Base-by-base conservation (phyloP, 768 basidiomycete genomes). In the Strobilomyces dryophilus region DNA sequence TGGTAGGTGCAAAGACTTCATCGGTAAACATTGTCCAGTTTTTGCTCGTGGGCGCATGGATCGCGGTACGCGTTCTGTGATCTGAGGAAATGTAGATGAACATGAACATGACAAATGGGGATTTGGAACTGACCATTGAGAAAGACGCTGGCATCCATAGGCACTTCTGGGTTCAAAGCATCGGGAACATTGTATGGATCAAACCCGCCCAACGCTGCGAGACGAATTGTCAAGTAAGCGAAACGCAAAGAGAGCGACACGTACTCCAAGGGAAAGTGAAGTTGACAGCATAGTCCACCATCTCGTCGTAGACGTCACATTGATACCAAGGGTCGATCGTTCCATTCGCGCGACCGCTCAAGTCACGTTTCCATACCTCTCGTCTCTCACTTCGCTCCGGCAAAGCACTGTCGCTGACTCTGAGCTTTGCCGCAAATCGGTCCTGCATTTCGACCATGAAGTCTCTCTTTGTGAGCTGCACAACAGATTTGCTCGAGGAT, bases 21-120 rank as follows among this genome's bases (percentile, higher is more conserved):
- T 57, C 37, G 44, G 67, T 63, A 27, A 57, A 47, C 12, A 58
- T 45, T 1, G 29, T n/a, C 77, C 78, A 79, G 34, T 79, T 62
- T 59, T 79, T 80, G 64, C 79, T 86, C 5, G 76, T 79, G 3
- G 87, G 86, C 1, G 85, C 86, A 64, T 89, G 86, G 21, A 89
- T 63, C 0, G 85, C 85, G 36, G 74, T 71, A 43, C 79, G 73
- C 11, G 78, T 79, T 29, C 62, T 71, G 29, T 73, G 69, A 60
- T 85, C 83, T 85, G 50, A 20, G 27, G 29, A 3, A 41, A 36
- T 18, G 18, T 27, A 26, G 1, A 14, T 49, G 44, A 40, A 34
- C 20, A 58, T 84, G 81, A 44, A 86, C 80, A 2, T 24, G 8
- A 27, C 8, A 27, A 27, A 27, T 27, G 58, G 76, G 79, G 63